Conservation (phyloP, 176 grass and related monocot species). For the Zoysia japonica region DNA sequence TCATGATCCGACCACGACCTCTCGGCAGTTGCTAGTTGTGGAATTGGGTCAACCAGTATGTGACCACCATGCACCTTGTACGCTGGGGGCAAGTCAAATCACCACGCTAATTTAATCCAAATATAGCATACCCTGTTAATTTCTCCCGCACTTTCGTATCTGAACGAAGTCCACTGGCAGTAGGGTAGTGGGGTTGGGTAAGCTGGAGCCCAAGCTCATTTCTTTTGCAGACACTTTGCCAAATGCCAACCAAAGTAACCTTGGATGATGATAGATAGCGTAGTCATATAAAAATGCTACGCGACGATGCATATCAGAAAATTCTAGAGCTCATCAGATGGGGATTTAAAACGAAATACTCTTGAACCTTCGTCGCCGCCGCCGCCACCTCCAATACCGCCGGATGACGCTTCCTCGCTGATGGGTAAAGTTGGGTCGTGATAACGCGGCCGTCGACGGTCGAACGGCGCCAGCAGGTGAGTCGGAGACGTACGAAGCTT, state of each 20-base stretch:
- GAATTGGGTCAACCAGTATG: conserved; percentile 41
- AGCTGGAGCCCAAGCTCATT: conserved; percentile 2
- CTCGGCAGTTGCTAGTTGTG: conserved; percentile 2
- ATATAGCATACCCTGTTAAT: conserved; percentile 9
- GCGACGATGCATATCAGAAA: background rate
- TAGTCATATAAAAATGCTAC: background rate
- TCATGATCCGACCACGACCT: background rate
- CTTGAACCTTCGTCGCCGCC: conserved; percentile 17
- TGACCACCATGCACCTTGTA: background rate
- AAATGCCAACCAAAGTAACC: background rate
- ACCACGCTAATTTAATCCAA: background rate
- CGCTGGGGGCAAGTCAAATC: conserved; percentile 29
- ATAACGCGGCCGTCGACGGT: conserved; percentile 5
- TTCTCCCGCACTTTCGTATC: conserved; percentile 19
- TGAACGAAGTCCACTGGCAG: conserved; percentile 5
- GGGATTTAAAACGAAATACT: conserved; percentile 28
- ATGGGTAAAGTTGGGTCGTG: conserved; percentile 6
- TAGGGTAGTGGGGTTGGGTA: conserved; percentile 16
- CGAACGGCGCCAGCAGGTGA: background rate
- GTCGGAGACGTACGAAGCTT: conserved; percentile 37
- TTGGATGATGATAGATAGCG: background rate
- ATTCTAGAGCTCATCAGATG: conserved; percentile 7
- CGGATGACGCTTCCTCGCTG: conserved; percentile 39
- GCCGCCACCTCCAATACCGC: background rate
- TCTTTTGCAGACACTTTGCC: background rate